Evolutionary conservation across 2,329 filamentous ascomycete genomes (phyloP).

Genomic region (Setomelanomma holmii): DNA sequence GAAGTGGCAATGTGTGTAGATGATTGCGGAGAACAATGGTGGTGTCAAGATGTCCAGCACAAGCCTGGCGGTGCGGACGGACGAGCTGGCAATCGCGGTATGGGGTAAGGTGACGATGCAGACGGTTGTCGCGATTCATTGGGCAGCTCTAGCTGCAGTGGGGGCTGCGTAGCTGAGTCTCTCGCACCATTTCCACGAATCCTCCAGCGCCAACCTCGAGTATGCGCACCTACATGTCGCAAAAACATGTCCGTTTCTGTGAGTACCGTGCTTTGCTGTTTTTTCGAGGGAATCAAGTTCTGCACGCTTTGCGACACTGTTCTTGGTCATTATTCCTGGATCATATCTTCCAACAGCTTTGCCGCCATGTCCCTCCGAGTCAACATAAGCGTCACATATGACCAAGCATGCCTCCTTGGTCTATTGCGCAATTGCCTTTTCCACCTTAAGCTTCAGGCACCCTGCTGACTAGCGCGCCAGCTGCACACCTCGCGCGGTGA

Average conservation of each 20-base stretch:
- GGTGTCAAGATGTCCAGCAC: background rate
- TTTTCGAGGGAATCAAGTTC: too few relatives aligned
- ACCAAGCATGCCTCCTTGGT: conserved; percentile 2
- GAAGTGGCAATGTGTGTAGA: background rate
- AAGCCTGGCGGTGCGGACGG: background rate
- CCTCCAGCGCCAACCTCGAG: conserved; percentile 5
- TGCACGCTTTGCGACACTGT: too few relatives aligned
- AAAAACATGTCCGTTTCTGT: conserved; percentile 58
- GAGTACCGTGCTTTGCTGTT: conserved; percentile 18
- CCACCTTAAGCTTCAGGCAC: background rate
- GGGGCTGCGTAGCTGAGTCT: conserved; percentile 1
- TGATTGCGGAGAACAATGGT: background rate
- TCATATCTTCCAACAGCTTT: conserved; percentile 5
- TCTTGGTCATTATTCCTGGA: too few relatives aligned
- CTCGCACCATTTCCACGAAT: conserved; percentile 4
- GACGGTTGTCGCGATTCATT: conserved; percentile 5
- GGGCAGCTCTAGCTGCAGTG: conserved; percentile 6
- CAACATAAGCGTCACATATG: conserved; percentile 6
- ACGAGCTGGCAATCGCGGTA: background rate
- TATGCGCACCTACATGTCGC: conserved; percentile 18
- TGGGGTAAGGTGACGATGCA: background rate
- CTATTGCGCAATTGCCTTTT: background rate
- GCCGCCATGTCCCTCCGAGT: conserved; percentile 5
- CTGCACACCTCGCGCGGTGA: conserved; percentile 89
- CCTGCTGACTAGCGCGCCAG: conserved; percentile 22